These are phyloP conservation scores for Phytophthora rubi DNA, from an alignment of 352 stramenopile species.

Conservation along the genomic window DNA sequence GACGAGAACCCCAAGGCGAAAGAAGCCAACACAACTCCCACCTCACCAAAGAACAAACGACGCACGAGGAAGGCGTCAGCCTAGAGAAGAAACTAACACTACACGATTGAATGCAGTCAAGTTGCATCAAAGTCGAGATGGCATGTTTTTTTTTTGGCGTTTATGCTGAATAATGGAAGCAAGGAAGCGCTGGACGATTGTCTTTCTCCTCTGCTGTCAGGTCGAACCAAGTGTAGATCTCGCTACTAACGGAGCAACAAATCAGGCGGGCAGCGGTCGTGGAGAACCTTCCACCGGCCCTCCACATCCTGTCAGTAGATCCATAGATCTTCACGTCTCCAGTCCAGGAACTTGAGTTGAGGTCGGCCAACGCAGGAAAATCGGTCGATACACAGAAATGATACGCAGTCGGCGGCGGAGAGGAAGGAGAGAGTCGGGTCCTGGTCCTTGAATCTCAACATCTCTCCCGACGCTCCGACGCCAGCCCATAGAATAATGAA, in stretches of 20 bases:
- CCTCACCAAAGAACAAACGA: constrained; percentile 15
- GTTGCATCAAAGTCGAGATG: constrained; percentile 9
- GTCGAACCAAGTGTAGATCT: neutral
- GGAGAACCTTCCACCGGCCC: constrained; percentile 7
- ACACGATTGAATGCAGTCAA: constrained; percentile 16
- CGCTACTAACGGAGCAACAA: neutral
- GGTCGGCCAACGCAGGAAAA: constrained; percentile 8
- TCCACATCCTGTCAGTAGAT: neutral
- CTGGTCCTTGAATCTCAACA: neutral
- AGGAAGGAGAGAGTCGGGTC: neutral
- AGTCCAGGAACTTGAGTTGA: neutral
- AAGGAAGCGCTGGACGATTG: constrained; percentile 1
- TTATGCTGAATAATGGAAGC: constrained; percentile 38
- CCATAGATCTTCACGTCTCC: neutral
- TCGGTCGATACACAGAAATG: constrained; percentile 26
- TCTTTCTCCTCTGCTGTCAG: constrained; percentile 5
- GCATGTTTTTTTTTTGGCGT: constrained; percentile 20
- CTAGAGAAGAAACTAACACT: constrained; percentile 15
- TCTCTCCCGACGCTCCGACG: constrained; percentile 6
- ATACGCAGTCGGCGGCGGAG: constrained; percentile 13
- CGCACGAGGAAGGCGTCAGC: constrained; percentile 13
- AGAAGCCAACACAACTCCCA: neutral
- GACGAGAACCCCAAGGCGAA: constrained; percentile 1
- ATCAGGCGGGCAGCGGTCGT: neutral
- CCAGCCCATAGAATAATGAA: constrained; percentile 39